Conservation (phyloP, 2,329 filamentous ascomycete species). For the Nakataea oryzae region DNA sequence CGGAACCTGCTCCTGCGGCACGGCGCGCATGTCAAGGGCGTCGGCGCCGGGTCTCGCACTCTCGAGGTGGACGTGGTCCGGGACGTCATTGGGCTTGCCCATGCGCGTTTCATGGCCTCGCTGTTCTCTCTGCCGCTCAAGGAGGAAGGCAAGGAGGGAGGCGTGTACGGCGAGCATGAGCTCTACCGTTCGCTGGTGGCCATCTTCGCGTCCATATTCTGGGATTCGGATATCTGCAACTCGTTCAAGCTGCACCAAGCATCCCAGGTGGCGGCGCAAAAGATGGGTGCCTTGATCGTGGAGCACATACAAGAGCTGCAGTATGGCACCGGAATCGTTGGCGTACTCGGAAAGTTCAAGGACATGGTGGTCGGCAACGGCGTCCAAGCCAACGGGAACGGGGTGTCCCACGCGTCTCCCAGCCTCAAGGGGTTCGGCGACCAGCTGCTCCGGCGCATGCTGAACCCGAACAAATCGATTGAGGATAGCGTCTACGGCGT, state of each 20-base stretch:
- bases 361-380: background rate
- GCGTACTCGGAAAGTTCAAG: background rate
- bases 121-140: constrained; percentile 50
- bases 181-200: constrained; percentile 31
- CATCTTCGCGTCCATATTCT: constrained; percentile 12
- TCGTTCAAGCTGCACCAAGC: background rate
- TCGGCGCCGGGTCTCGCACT: constrained; percentile 15
- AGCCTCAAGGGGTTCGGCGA: constrained; percentile 45
- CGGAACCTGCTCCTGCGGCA: background rate
- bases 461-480: constrained; percentile 34
- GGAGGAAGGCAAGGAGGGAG: constrained; percentile 19
- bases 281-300: background rate
- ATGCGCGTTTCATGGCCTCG: constrained; percentile 42
- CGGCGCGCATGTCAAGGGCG: background rate
- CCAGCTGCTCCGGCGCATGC: constrained; percentile 42
- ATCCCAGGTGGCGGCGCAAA: background rate
- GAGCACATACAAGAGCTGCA: background rate
- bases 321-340: background rate
- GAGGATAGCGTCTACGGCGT: constrained; percentile 46
- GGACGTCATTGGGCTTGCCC: constrained; percentile 49
- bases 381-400: background rate
- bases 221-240: background rate
- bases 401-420: constrained; percentile 12
- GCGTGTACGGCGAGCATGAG: constrained; percentile 18
- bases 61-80: constrained; percentile 30